Conservation (phyloP, 116 monocot species). For the Cymodocea nodosa region DNA sequence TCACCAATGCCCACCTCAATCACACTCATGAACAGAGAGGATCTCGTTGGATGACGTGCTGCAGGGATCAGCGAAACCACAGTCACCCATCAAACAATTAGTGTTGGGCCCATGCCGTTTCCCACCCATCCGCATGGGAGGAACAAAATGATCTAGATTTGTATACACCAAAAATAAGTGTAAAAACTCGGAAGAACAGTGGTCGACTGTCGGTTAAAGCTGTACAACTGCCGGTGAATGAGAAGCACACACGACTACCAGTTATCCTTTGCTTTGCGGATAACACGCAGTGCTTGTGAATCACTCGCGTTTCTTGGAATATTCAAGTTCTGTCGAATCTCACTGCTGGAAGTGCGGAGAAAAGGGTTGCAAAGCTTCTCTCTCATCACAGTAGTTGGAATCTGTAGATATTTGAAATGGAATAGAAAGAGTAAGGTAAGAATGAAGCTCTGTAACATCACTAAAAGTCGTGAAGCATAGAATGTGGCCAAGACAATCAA, state of each 20-base stretch:
- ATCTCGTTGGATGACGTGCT: no score
- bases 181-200: neutral
- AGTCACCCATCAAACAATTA: neutral
- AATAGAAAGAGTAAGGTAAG: neutral
- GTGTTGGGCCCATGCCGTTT: neutral
- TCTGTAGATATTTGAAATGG: constrained; percentile 19
- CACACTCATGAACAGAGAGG: no score
- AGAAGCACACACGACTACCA: constrained; percentile 1
- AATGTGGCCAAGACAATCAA: neutral
- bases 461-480: neutral
- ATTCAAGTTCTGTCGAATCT: constrained; percentile 47
- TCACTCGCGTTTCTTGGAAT: constrained; percentile 62
- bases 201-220: neutral
- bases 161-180: neutral
- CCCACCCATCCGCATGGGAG: neutral
- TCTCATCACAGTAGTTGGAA: constrained; percentile 77
- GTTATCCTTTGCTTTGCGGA: constrained; percentile 76
- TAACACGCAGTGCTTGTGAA: constrained; percentile 45
- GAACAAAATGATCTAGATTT: neutral
- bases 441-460: neutral
- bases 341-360: constrained; percentile 60
- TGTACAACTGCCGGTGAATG: neutral
- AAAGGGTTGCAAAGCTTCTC: constrained; percentile 80
- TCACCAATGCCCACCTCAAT: no score
- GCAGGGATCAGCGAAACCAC: neutral